These are phyloP conservation scores for Candolleomyces eurysporus DNA, from an alignment of 768 basidiomycete genomes.

Conservation along the genomic window DNA sequence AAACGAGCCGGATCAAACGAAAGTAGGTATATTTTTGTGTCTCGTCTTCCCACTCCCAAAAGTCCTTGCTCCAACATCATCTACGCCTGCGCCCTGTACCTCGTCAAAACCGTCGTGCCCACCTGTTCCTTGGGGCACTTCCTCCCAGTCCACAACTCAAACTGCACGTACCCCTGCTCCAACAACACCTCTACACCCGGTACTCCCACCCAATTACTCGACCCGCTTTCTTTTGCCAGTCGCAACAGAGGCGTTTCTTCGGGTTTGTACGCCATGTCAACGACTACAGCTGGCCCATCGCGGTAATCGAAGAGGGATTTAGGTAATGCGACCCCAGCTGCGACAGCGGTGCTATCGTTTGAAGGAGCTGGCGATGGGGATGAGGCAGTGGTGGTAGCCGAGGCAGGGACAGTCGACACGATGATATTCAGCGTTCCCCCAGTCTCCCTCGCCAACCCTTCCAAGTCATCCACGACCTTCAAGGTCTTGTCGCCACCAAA, in stretches of 20 bases:
- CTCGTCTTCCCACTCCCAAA: no score
- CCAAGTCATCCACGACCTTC: constrained; percentile 55
- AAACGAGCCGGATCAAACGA: no score
- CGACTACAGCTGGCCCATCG: constrained; percentile 57
- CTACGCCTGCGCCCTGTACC: constrained; percentile 27
- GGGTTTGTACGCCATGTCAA: constrained; percentile 96
- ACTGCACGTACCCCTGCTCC: constrained; percentile 87
- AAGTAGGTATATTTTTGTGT: no score
- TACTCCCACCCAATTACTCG: constrained; percentile 62
- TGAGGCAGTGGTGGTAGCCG: constrained; percentile 39
- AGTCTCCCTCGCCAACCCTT: constrained; percentile 53
- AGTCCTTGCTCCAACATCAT: constrained; percentile 3
- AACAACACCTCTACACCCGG: constrained; percentile 81
- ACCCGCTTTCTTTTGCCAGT: constrained; percentile 48
- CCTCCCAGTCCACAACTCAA: constrained; percentile 77
- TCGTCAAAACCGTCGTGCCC: constrained; percentile 41
- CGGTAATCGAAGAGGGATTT: constrained; percentile 52
- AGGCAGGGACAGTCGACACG: constrained; percentile 85
- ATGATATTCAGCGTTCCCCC: constrained; percentile 62
- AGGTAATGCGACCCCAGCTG: constrained; percentile 47
- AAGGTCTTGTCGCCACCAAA: constrained; percentile 55
- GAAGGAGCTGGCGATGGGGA: constrained; percentile 11
- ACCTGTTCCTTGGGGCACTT: constrained; percentile 50
- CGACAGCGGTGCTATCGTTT: constrained; percentile 19
- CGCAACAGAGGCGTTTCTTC: constrained; percentile 76